Base-by-base conservation (phyloP, 306 rosid genomes). In the Vigna unguiculata region DNA sequence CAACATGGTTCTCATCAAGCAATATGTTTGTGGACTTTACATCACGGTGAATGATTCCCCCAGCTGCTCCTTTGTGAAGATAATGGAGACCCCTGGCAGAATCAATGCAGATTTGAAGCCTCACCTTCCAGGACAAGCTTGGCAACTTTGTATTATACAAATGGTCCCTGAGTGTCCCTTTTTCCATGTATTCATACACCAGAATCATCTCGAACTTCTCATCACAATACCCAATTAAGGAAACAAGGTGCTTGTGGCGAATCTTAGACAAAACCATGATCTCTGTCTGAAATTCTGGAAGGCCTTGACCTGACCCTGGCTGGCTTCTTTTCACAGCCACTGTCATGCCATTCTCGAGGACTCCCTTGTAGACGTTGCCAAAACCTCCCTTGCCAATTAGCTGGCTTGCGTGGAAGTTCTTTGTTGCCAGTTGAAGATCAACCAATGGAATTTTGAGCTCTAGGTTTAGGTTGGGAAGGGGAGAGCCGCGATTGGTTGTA, bases 101-200 rank as follows among this genome's bases (percentile, higher is more conserved):
- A n/a, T 80, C 91, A 54, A 88, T 85, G 48, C 91, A 88, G 24
- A 88, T 88, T 60, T 88, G 83, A 53, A 88, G 88, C 63, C 89
- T 82, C 7, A 73, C 85, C 72, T 79, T 85, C 91, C 91, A 88
- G 2, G 60, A 0, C 80, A 87, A 71, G 38, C 38, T 72, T 11
- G 87, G 80, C 32, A 46, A 57, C 19, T 59, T 60, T 40, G 72
- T 30, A 4, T 61, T 62, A 45, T 85, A 88, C 38, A 88, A 78
- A 68, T 77, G 86, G 16, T 88, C 89, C 47, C 78, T 79, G 5
- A 88, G 80, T 41, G 91, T 77, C 9, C 91, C 88, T 19, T 79
- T 83, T 28, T 85, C 89, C 87, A 83, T 83, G 77, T 83, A 85
- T 53, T 83, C 89, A 30, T 85, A 88, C 28, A 88, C 87, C 32